A percentile compares a stretch with the other conserved stretches of the same genome.
These are phyloP conservation scores for Cornus suecica DNA, from an alignment of 148 eudicot species.

Conservation along the genomic window DNA sequence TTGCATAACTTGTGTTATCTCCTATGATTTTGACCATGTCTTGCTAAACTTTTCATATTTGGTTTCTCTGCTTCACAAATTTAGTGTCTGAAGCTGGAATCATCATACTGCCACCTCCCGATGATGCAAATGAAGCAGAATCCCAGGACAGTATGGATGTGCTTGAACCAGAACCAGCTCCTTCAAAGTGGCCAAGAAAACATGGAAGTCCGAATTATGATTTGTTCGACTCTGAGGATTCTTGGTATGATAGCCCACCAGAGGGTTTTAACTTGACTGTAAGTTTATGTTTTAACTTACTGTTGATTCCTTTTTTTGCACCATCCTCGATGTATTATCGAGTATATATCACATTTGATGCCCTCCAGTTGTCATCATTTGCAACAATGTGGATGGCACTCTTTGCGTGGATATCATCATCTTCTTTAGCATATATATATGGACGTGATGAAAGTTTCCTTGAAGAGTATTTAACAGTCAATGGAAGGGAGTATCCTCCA, in stretches of 20 bases:
- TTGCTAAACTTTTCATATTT: neutral
- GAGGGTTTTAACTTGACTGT: constrained; percentile 75
- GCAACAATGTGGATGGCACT: constrained; percentile 85
- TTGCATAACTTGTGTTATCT: neutral
- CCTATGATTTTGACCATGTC: neutral
- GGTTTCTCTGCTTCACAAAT: constrained; percentile 13
- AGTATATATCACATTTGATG: constrained; percentile 18
- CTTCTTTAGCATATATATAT: constrained; percentile 87
- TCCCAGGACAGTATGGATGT: constrained; percentile 26
- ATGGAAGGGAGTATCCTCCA: constrained; percentile 85
- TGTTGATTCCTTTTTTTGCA: neutral
- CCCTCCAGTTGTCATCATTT: constrained; percentile 81
- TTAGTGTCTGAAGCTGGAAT: constrained; percentile 85
- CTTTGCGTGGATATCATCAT: constrained; percentile 84
- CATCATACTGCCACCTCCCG: constrained; percentile 49
- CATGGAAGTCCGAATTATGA: constrained; percentile 49
- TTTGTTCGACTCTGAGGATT: constrained; percentile 58
- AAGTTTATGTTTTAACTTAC: constrained; percentile 27
- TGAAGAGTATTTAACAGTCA: constrained; percentile 62
- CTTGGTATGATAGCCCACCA: constrained; percentile 81
- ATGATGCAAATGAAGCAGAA: constrained; percentile 30
- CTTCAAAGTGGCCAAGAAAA: constrained; percentile 63
- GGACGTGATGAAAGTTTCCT: constrained; percentile 73
- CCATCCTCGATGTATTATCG: constrained; percentile 1
- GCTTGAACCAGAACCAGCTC: constrained; percentile 38